Percentiles rank a stretch among this genome's conserved stretches.
These are phyloP conservation scores for Starmerella khaoyaiensis DNA, from an alignment of 805 yeast species.

Conservation along the genomic window DNA sequence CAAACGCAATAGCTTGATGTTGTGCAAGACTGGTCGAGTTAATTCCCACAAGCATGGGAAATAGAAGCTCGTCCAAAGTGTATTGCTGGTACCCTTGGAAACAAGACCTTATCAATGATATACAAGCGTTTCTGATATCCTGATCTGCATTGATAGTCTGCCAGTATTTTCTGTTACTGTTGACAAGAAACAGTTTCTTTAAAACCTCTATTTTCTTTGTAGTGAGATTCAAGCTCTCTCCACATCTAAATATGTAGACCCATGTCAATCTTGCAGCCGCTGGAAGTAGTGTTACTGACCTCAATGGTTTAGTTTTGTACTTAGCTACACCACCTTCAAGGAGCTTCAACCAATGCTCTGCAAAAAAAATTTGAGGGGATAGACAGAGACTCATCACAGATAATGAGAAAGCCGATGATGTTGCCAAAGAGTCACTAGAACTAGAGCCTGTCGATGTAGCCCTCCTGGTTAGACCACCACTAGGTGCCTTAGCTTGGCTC, in stretches of 20 bases:
- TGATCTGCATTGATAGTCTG: slow-evolving; percentile 23
- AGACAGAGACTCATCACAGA: slow-evolving; percentile 67
- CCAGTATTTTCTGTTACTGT: slow-evolving; percentile 60
- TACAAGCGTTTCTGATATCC: slow-evolving; percentile 43
- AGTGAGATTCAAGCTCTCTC: slow-evolving; percentile 81
- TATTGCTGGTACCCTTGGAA: slow-evolving; percentile 72
- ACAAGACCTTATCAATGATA: slow-evolving; percentile 60
- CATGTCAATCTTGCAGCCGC: slow-evolving; percentile 67
- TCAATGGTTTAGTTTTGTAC: slow-evolving; percentile 45
- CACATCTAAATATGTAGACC: slow-evolving; percentile 77
- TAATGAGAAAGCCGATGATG: slow-evolving; percentile 41
- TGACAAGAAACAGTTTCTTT: slow-evolving; percentile 40
- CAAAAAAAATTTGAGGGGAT: slow-evolving; percentile 63
- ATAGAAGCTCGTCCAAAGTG: slow-evolving; percentile 61
- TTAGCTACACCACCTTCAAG: slow-evolving; percentile 50
- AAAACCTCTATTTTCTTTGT: slow-evolving; percentile 61
- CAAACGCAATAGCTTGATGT: slow-evolving; percentile 34
- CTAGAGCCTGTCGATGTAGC: slow-evolving; percentile 4
- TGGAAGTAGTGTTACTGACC: slow-evolving; percentile 41
- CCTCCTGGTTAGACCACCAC: slow-evolving; percentile 8
- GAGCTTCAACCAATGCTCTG: slow-evolving; percentile 54
- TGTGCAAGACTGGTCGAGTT: slow-evolving; percentile 20
- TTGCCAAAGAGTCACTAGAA: neutral
- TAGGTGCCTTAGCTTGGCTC: slow-evolving; percentile 6
- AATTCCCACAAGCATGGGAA: slow-evolving; percentile 42